phyloP scores from a whole-genome alignment of 1,139 yeast genomes.

The Neolecta irregularis region DNA sequence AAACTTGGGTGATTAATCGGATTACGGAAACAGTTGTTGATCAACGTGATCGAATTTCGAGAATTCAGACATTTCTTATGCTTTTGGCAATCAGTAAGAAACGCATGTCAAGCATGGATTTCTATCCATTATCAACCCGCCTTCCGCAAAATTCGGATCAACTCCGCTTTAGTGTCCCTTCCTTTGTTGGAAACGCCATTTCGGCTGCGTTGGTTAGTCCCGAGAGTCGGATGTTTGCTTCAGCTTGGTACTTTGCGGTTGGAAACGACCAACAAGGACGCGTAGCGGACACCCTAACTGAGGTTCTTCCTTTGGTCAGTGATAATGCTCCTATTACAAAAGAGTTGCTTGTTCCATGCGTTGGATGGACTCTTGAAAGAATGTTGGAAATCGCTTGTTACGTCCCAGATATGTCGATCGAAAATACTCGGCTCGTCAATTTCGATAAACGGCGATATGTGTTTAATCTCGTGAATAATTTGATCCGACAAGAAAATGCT shows the following conservation, averaged over 20 bases:
- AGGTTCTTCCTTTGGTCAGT: constrained; percentile 26
- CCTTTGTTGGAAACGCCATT: constrained; percentile 72
- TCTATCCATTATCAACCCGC: constrained; percentile 35
- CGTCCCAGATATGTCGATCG: constrained; percentile 51
- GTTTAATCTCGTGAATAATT: constrained; percentile 37
- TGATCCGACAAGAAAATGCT: constrained; percentile 19
- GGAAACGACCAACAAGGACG: constrained; percentile 25
- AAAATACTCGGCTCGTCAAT: constrained; percentile 41
- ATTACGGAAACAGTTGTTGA: constrained; percentile 44
- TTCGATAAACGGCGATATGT: constrained; percentile 55
- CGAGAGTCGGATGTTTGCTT: constrained; percentile 54
- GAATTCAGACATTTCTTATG: constrained; percentile 56
- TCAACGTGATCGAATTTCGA: constrained; percentile 45
- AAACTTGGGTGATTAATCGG: constrained; percentile 47
- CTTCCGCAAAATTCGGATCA: constrained; percentile 20
- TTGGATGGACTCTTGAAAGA: constrained; percentile 61
- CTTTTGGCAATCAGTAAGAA: constrained; percentile 51
- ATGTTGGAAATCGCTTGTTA: constrained; percentile 49
- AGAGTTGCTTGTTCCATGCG: constrained; percentile 48
- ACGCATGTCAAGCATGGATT: constrained; percentile 50
- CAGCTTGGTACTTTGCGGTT: constrained; percentile 48
- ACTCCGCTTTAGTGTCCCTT: constrained; percentile 36
- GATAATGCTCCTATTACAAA: constrained; percentile 11
- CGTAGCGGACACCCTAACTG: constrained; percentile 15
- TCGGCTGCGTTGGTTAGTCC: constrained; percentile 65